Conservation (phyloP, 2,329 filamentous ascomycete species). For the Parastagonospora nodorum region DNA sequence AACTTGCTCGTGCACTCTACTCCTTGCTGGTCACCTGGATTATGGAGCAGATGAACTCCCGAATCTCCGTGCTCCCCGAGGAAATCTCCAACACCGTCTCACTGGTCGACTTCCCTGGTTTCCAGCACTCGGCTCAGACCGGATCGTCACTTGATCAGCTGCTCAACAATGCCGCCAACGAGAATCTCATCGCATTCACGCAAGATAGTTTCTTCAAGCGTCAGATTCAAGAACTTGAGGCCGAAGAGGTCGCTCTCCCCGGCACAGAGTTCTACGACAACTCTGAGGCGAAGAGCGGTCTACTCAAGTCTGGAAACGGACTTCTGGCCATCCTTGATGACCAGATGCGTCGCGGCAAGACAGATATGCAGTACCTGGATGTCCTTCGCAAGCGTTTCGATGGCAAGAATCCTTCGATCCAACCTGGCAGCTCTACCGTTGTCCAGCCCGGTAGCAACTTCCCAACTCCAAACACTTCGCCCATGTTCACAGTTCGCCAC, state of each 20-base stretch:
- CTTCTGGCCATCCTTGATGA: conserved; percentile 94
- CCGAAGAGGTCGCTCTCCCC: conserved; percentile 87
- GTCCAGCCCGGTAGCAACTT: conserved; percentile 89
- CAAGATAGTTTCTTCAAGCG: conserved; percentile 95
- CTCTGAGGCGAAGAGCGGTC: conserved; percentile 86
- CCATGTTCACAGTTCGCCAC: conserved; percentile 88
- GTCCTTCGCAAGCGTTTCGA: conserved; percentile 91
- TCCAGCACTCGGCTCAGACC: conserved; percentile 82
- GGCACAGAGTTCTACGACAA: conserved; percentile 98
- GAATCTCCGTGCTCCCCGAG: conserved; percentile 84
- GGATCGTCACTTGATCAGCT: conserved; percentile 88
- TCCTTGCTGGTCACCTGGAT: conserved; percentile 92
- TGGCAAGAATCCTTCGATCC: conserved; percentile 89
- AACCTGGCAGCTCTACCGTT: conserved; percentile 74
- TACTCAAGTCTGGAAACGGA: conserved; percentile 91
- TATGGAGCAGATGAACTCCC: conserved; percentile 90
- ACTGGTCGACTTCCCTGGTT: conserved; percentile 95
- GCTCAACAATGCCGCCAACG: conserved; percentile 90
- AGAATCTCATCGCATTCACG: conserved; percentile 90
- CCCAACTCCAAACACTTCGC: conserved; percentile 76
- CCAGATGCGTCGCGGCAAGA: conserved; percentile 86
- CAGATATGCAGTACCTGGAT: conserved; percentile 87
- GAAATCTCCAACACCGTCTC: conserved; percentile 91
- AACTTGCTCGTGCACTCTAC: conserved; percentile 90
- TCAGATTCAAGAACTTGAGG: conserved; percentile 90